Evolutionary conservation across 306 rosid species (phyloP).

Genomic region (Acacia melanoxylon): DNA sequence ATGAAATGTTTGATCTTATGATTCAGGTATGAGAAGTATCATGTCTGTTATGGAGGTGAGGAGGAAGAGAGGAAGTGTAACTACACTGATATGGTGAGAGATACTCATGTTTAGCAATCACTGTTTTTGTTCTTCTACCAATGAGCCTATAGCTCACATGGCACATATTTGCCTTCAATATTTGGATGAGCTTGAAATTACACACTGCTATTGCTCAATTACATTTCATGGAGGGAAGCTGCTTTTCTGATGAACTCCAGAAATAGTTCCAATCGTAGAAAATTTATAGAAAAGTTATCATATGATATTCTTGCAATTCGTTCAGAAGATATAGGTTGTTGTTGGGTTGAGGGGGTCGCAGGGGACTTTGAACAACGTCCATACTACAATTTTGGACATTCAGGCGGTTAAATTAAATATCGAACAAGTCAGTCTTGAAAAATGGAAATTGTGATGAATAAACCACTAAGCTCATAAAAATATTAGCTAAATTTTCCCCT

Average conservation of each 20-base stretch:
- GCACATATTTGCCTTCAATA: neutral
- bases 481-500: neutral
- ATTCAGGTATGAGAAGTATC: conserved; percentile 84
- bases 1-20: conserved; percentile 27
- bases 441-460: neutral
- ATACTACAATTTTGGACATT: neutral
- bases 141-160: neutral
- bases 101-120: neutral
- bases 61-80: conserved; percentile 77
- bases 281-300: neutral
- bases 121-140: neutral
- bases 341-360: neutral
- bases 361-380: neutral
- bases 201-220: neutral
- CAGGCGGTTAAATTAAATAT: neutral
- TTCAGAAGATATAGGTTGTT: neutral
- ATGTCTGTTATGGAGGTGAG: conserved; percentile 69
- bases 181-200: no score
- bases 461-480: neutral
- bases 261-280: neutral
- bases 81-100: conserved; percentile 75
- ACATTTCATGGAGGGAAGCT: neutral
- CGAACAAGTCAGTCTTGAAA: neutral
- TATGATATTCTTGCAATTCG: neutral
- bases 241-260: neutral